Evolutionary conservation across 2,329 filamentous ascomycete species (phyloP), one percentile per base, ranked within the genome.

Genomic region (Aureobasidium mangrovei): DNA sequence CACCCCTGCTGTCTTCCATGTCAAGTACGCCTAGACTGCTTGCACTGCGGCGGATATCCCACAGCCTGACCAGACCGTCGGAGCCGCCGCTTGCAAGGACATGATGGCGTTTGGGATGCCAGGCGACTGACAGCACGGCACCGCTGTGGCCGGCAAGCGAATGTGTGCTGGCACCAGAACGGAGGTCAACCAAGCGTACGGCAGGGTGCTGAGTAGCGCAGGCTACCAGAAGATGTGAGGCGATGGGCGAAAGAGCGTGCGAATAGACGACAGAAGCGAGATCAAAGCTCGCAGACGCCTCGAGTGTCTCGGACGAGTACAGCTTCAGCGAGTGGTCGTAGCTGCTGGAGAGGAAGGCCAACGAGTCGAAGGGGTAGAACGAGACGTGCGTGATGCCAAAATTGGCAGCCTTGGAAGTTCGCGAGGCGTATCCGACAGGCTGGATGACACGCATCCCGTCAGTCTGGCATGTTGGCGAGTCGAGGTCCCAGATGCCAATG

Each of bases 141-240:
- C 72, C 69, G 5, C 69, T 56, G 75, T 81, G 63, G 62, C 74
- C 65, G 71, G 79, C 57, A 41, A 80, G 64, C 44, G 72, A 72
- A 67, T 78, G 67, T 58, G 80, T 75, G 45, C 79, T 82, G 12
- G 89, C 80, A 2, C 89, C 89, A 0, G 90, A 91, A 51, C 87
- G 85, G 33, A 96, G 76, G 65, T 97, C 91, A 4, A 96, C 82
- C 5, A 97, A 79, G 12, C 90, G 83, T 10, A 95, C 86, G 28
- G 86, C 79, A 5, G 88, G 88, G 65, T 93, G 84, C 59, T 94
- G 89, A 0, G 90, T 94, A 0, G 87, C 91, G 63, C 89, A 93
- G 7, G 91, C 90, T 7, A 96, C 86, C 3, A 95, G 78, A 0
- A 95, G 76, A 63, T 90, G 78, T 51, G 81, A 73, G 54, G 88